A percentile compares a stretch with the other conserved stretches of the same genome.
Conservation (phyloP, 108 stramenopile genomes). For the Fragilariopsis cylindrus region DNA sequence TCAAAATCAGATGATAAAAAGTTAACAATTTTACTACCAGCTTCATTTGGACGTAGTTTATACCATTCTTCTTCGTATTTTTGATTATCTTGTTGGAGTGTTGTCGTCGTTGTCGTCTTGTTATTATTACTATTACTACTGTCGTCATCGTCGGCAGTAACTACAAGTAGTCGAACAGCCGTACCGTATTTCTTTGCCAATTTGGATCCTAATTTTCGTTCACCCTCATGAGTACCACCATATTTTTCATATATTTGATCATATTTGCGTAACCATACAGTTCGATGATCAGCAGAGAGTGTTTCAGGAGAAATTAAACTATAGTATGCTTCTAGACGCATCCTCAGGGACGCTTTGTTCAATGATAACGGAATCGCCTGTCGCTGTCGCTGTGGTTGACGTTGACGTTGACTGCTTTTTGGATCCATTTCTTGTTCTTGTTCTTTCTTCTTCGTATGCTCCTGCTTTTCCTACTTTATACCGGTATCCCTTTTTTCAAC, state of each 20-base stretch:
- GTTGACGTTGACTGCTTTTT: too few relatives aligned
- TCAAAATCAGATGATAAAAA: constrained; percentile 65
- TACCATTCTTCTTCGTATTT: constrained; percentile 59
- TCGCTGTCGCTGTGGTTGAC: too few relatives aligned
- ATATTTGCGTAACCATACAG: constrained; percentile 63
- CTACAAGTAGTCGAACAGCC: constrained; percentile 53
- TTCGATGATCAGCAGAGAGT: constrained; percentile 27
- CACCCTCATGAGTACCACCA: constrained; percentile 73
- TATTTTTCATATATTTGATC: constrained; percentile 74
- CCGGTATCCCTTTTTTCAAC: too few relatives aligned
- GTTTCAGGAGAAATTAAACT: constrained; percentile 70
- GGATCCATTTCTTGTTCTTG: too few relatives aligned
- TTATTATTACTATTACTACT: not conserved
- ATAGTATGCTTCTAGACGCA: constrained; percentile 86
- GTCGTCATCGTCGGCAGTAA: constrained; percentile 15
- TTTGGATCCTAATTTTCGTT: constrained; percentile 61
- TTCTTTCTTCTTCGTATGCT: too few relatives aligned
- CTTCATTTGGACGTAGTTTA: constrained; percentile 37
- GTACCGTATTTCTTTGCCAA: constrained; percentile 79
- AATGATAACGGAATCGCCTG: constrained; percentile 41
- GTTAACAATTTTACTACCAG: constrained; percentile 52
- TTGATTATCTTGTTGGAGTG: not conserved
- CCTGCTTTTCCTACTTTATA: too few relatives aligned
- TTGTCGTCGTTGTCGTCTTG: not conserved
- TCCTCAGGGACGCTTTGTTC: constrained; percentile 69